phyloP scores from a whole-genome alignment of 495 filamentous ascomycete species.

The Penicillium roqueforti region DNA sequence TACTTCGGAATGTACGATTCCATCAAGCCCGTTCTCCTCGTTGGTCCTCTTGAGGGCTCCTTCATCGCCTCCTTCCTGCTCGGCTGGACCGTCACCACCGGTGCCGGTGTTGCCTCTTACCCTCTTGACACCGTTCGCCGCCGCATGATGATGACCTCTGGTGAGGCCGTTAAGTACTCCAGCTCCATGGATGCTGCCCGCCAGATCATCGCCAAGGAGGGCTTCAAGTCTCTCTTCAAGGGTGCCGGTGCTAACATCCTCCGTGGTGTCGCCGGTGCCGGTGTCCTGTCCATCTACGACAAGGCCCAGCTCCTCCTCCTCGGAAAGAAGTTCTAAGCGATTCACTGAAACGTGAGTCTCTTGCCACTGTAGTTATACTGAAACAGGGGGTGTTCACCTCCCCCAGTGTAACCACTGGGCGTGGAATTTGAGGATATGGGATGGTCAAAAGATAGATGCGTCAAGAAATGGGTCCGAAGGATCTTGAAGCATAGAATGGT shows the following conservation, averaged over 20 bases:
- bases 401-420: slow-evolving; percentile 25
- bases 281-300: slow-evolving; percentile 99
- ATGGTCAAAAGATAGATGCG: slow-evolving; percentile 49
- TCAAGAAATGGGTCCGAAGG: slow-evolving; percentile 39
- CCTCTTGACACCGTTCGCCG: slow-evolving; percentile 99
- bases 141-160: slow-evolving; percentile 99
- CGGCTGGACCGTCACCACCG: slow-evolving; percentile 99
- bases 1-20: slow-evolving; percentile 99
- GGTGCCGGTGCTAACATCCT: slow-evolving; percentile 99
- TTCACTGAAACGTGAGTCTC: slow-evolving; percentile 15
- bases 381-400: slow-evolving; percentile 33
- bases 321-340: slow-evolving; percentile 98
- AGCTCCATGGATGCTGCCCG: slow-evolving; percentile 87
- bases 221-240: slow-evolving; percentile 98
- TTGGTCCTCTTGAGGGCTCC: slow-evolving; percentile 89
- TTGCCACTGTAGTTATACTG: slow-evolving; percentile 29
- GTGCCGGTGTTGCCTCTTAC: slow-evolving; percentile 99
- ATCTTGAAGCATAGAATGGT: slow-evolving; percentile 48
- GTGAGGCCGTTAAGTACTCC: slow-evolving; percentile 98
- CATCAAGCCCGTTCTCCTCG: slow-evolving; percentile 96
- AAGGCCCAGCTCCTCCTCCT: slow-evolving; percentile 98
- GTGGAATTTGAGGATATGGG: slow-evolving; percentile 32
- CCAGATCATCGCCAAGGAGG: slow-evolving; percentile 96
- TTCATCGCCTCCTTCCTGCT: slow-evolving; percentile 98
- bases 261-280: slow-evolving; percentile 99